phyloP scores from a whole-genome alignment of 108 stramenopile species.

The Epipyxis sp. region DNA sequence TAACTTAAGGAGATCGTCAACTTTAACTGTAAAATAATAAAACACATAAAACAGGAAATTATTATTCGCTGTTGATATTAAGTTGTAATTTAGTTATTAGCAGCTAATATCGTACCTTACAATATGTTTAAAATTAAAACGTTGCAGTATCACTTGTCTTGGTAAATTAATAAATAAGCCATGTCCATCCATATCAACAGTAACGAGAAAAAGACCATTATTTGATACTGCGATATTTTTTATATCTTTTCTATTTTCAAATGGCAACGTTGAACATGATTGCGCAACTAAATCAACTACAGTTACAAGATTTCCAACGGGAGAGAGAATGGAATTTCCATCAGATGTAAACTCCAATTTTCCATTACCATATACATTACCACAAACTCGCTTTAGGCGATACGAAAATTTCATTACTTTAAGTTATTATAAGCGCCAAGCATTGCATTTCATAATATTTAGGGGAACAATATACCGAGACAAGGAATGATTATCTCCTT shows the following conservation, averaged over 20 bases:
- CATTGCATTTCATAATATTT: no score
- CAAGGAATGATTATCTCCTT: no score
- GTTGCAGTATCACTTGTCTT: slow-evolving; percentile 81
- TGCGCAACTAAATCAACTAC: slow-evolving; percentile 82
- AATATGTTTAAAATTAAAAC: slow-evolving; percentile 80
- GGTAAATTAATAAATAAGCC: slow-evolving; percentile 53
- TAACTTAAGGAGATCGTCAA: no score
- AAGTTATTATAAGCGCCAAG: no score
- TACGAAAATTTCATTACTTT: slow-evolving; percentile 73
- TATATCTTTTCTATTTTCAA: slow-evolving; percentile 85
- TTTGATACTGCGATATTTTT: slow-evolving; percentile 74
- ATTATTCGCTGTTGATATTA: no score
- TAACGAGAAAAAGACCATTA: slow-evolving; percentile 71
- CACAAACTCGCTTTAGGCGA: slow-evolving; percentile 84
- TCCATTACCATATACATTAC: slow-evolving; percentile 81
- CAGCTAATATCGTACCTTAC: slow-evolving; percentile 66
- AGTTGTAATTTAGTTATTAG: no score
- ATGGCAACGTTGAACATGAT: slow-evolving; percentile 73
- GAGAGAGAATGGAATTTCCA: slow-evolving; percentile 77
- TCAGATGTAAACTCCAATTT: slow-evolving; percentile 85
- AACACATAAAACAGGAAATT: no score
- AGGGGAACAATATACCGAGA: no score
- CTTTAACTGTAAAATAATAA: no score
- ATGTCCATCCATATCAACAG: slow-evolving; percentile 68
- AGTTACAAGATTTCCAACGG: slow-evolving; percentile 87